Base-by-base conservation (phyloP, 2,329 filamentous ascomycete genomes). In the Daldinia sp. region DNA sequence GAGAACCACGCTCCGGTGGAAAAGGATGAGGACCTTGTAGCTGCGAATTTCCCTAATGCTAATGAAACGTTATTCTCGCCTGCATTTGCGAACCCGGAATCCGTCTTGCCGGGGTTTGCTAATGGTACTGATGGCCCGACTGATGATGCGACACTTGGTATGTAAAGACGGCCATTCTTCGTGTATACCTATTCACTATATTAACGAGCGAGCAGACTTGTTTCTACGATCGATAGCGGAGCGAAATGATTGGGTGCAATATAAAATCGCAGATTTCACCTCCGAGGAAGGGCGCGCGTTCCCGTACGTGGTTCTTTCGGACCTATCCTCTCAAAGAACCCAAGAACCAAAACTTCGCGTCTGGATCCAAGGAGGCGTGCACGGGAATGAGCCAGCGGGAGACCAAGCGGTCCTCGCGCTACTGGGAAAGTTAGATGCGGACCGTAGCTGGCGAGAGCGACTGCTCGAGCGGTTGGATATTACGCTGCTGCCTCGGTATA, bases 101-200 rank as follows among this genome's bases (percentile, higher is more conserved):
- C 57, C n/a, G 45, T 71, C 1, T 68, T 66, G 1, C 67, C 58
- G 4, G 68, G 71, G 5, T 75, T 74, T 32, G 41, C 52, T 6
- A 70, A 74, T 39, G 74, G 73, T 8, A 72, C 70, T 2, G 70
- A 73, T 32, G 72, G 72, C 1, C 74, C 73, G 8, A 75, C 74
- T 15, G 71, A 73, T 27, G 68, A 74, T 62, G 61, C 58, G 8
- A 72, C 70, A 1, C 68, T 75, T 15, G 73, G 74, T 75, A 52
- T 4, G 69, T 71, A 11, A 15, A 23, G 1, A 47, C 5, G 10
- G 29, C 10, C 15, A 1, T 11, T 7, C 3, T 43, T 11, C 35
- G 0, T n/a, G 11, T 17, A 1, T 19, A 5, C 1, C 21, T 7
- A 6, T n/a, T 15, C 10, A 9, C 5, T 11, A 25, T 25, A 6